Percentiles rank a stretch among this genome's conserved stretches.
Conservation (phyloP, 176 grass and related monocot genomes). For the Puccinellia tenuiflora region DNA sequence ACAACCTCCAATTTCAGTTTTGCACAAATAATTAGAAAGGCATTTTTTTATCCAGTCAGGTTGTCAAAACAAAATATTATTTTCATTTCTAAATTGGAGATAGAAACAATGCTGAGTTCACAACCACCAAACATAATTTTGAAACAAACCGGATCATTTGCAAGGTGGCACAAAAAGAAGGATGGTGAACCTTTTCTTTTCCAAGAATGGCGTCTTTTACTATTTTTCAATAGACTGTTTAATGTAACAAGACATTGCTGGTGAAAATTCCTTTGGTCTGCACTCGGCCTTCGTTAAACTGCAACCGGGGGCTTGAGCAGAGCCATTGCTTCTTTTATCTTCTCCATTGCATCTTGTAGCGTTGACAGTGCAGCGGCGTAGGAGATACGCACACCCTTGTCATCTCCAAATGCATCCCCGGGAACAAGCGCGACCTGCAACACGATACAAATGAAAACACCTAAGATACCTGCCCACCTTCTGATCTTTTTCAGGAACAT, state of each 20-base stretch:
- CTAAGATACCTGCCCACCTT: neutral
- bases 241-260: neutral
- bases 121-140: neutral
- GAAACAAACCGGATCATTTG: neutral
- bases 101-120: neutral
- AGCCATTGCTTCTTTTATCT: slow-evolving; percentile 79
- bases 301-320: slow-evolving; percentile 53
- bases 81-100: neutral
- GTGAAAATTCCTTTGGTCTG: neutral
- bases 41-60: neutral
- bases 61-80: neutral
- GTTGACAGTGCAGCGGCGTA: slow-evolving; percentile 78
- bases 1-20: neutral
- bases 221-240: neutral
- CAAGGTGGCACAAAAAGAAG: neutral
- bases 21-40: neutral
- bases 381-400: slow-evolving; percentile 77
- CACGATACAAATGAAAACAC: neutral
- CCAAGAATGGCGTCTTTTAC: neutral
- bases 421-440: slow-evolving; percentile 84
- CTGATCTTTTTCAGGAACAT: neutral
- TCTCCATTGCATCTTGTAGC: slow-evolving; percentile 57
- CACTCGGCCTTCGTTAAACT: slow-evolving; percentile 22
- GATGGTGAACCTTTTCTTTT: neutral
- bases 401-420: slow-evolving; percentile 86